Base-by-base conservation (phyloP, 2,329 filamentous ascomycete genomes). In the Boeremia exigua region DNA sequence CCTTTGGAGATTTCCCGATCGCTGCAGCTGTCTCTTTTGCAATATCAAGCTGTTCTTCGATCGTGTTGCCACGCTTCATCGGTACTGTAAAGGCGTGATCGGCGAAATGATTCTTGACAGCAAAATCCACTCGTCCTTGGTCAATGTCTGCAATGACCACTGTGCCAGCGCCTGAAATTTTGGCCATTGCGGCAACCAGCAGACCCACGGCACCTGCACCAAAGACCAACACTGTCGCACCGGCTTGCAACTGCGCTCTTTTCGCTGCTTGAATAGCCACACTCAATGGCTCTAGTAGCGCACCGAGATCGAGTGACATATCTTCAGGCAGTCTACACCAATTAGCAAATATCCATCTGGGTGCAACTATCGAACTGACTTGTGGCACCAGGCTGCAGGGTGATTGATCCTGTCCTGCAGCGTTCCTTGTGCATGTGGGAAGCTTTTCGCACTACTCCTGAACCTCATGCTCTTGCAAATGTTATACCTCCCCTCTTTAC, bases 81-180 rank as follows among this genome's bases (percentile, higher is more conserved):
- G 79, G 79, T 10, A 82, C 78, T 2, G 74, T 76, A 64, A 76
- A 81, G 6, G 74, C 77, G 25, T 61, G 60, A 58, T 82, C 75
- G 9, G 81, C 81, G 52, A 82, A 82, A 5, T 77, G 74, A 61
- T 82, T 79, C 56, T 79, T 60, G 9, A 80, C 76, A 0, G 84
- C 84, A 56, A 88, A 87, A 37, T 81, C 75, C 9, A 87, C 72
- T 17, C 85, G 75, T 14, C 83, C 79, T 9, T 74, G 75, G 65
- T 87, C 84, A 39, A 87, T 87, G 60, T 88, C 85, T 11, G 84
- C 85, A 49, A 88, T 83, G 1, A 86, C 75, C 17, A 88, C 83
- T 10, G 77, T 80, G 2, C 77, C 73, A 34, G 85, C 84, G 29
- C 81, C 80, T 32, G 81, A 79, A 4, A 83, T 78, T 43, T 80